These are phyloP conservation scores for Begonia masoniana DNA, from an alignment of 306 rosid species.

Conservation along the genomic window DNA sequence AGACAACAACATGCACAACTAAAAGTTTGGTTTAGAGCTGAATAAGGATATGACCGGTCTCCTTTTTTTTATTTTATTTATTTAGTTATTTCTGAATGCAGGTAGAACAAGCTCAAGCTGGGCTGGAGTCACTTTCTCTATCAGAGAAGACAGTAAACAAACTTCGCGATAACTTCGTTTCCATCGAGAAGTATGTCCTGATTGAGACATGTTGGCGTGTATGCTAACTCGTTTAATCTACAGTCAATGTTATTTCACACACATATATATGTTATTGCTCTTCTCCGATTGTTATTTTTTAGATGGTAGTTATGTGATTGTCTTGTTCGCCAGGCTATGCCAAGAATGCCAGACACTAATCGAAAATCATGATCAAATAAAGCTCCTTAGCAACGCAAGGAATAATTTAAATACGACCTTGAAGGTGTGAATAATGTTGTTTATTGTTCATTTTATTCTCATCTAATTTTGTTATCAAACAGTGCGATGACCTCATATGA, in stretches of 20 bases:
- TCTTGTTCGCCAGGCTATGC: constrained; percentile 52
- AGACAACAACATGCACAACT: no score
- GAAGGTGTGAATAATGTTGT: constrained; percentile 39
- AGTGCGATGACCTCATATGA: background rate
- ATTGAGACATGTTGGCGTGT: constrained; percentile 13
- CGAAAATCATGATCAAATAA: constrained; percentile 96
- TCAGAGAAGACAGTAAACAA: constrained; percentile 58
- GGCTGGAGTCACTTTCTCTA: constrained; percentile 64
- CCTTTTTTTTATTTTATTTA: background rate
- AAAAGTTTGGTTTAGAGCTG: no score
- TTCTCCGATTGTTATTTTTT: constrained; percentile 6
- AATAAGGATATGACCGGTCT: no score
- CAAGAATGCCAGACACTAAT: constrained; percentile 90
- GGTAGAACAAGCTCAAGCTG: constrained; percentile 91
- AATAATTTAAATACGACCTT: constrained; percentile 86
- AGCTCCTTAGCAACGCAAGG: constrained; percentile 95
- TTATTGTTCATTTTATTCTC: no score
- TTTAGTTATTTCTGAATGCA: constrained; percentile 25
- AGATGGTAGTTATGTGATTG: constrained; percentile 20
- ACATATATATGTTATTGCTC: background rate
- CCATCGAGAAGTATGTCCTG: constrained; percentile 78
- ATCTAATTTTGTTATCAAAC: no score
- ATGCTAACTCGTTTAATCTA: background rate
- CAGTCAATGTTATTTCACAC: background rate
- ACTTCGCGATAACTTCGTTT: constrained; percentile 76